Evolutionary conservation across 2,329 filamentous ascomycete species (phyloP), one percentile per base, ranked within the genome.

Genomic region (Zasmidium cellare): DNA sequence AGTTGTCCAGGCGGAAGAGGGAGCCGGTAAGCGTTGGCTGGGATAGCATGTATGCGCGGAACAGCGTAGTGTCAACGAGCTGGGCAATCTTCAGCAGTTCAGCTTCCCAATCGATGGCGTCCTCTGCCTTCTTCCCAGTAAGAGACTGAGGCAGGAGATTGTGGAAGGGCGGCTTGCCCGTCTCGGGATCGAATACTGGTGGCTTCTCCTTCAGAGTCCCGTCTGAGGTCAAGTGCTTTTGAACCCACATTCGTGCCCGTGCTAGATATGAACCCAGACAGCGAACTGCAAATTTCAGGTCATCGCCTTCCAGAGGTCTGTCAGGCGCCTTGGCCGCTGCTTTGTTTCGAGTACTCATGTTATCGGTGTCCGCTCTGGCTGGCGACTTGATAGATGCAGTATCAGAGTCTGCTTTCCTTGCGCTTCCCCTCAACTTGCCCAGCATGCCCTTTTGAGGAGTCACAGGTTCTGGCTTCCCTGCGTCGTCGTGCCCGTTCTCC

Each of bases 1-100:
- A 97, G 73, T 99, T 99, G 70, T 92, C 88, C 52, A 97, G 91
- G 22, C 94, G 91, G 77, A 99, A 97, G 0, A 99, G 82, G 0
- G 92, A 91, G 1, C 90, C 90, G 2, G 92, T 92, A 11, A 99
- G 80, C 5, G 88, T 86, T 3, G 94, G 93, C 7, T 87, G 87
- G 3, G 89, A 91, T 69, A 93, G 91, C 92, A 99, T 97, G 74
- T 96, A 96, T 0, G 91, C 89, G 16, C 93, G 86, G 79, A 99
- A 97, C 0, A 99, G 82, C 0, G 92, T 93, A 0, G 94, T 99
- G 71, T 99, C 94, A 6, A 97, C 91, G 2, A 97, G 78, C 51
- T 85, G 87, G 35, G 94, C 96, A 1, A 89, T 91, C 38, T 87
- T 82, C 12, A 87, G 83, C 2, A 97, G 80, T 63, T 89, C 87